Evolutionary conservation across 2,329 filamentous ascomycete species (phyloP).

Genomic region (Sporothrix globosa): DNA sequence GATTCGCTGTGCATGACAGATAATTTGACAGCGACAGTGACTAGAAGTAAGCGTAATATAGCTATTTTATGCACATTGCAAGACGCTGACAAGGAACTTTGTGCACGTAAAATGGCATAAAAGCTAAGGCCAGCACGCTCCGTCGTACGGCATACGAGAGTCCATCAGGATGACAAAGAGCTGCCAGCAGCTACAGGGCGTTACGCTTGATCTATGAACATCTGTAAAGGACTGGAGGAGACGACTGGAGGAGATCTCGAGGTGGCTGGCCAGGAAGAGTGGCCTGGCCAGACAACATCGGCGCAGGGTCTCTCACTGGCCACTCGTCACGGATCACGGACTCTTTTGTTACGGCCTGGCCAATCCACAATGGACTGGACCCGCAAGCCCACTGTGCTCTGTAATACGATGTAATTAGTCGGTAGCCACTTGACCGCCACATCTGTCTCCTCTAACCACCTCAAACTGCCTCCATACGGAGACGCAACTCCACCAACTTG

Average conservation of each 20-base stretch:
- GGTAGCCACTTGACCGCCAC: constrained; percentile 9
- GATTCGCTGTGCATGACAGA: constrained; percentile 13
- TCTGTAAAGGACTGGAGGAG: too few relatives aligned
- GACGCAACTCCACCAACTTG: constrained; percentile 11
- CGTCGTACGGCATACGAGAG: too few relatives aligned
- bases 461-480: not conserved
- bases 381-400: not conserved
- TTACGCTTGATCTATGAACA: not conserved
- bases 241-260: not conserved
- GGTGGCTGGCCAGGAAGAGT: constrained; percentile 17
- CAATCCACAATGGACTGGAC: not conserved
- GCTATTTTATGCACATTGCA: not conserved
- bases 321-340: not conserved
- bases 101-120: too few relatives aligned
- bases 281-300: not conserved
- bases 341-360: not conserved
- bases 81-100: too few relatives aligned
- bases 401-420: too few relatives aligned
- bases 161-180: constrained; percentile 4
- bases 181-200: constrained; percentile 10
- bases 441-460: not conserved
- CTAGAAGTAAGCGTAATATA: constrained; percentile 14
- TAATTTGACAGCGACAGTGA: not conserved
- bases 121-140: too few relatives aligned
- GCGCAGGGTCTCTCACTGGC: constrained; percentile 5